Percentiles rank a stretch among this genome's conserved stretches.
Evolutionary conservation across 2,329 filamentous ascomycete species (phyloP).

Genomic region (Botrytis aclada): DNA sequence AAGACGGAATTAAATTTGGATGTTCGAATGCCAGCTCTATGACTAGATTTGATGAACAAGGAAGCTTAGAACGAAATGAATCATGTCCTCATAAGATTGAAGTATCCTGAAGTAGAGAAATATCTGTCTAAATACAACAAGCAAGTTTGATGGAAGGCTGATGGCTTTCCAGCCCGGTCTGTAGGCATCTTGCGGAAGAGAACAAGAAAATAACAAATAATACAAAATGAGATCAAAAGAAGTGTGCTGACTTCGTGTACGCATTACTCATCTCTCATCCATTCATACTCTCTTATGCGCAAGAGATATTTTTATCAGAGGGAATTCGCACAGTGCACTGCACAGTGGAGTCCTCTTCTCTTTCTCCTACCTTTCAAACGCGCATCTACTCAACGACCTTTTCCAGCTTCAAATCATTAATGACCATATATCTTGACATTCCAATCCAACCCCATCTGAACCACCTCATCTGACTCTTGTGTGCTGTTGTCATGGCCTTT

Average conservation of each 20-base stretch:
- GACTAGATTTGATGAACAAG: background rate
- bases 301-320: background rate
- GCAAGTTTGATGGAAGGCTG: conserved; percentile 10
- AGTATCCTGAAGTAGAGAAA: background rate
- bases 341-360: background rate
- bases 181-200: conserved; percentile 11
- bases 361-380: background rate
- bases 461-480: conserved; percentile 97
- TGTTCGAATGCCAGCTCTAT: background rate
- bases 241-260: background rate
- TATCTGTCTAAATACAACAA: conserved; percentile 14
- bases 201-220: conserved; percentile 15
- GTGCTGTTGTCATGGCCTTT: conserved; percentile 83
- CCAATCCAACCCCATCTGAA: conserved; percentile 96
- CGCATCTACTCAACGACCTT: conserved; percentile 38
- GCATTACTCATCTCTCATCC: conserved; percentile 14
- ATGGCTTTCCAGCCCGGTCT: background rate
- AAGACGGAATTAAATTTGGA: background rate
- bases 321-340: background rate
- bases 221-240: background rate
- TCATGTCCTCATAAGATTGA: background rate
- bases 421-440: conserved; percentile 87
- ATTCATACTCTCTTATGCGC: background rate
- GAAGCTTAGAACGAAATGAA: background rate
- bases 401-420: conserved; percentile 77